Percentiles rank a stretch among this genome's conserved stretches.
Evolutionary conservation across 306 rosid species (phyloP).

Genomic region (Castanopsis chinensis): DNA sequence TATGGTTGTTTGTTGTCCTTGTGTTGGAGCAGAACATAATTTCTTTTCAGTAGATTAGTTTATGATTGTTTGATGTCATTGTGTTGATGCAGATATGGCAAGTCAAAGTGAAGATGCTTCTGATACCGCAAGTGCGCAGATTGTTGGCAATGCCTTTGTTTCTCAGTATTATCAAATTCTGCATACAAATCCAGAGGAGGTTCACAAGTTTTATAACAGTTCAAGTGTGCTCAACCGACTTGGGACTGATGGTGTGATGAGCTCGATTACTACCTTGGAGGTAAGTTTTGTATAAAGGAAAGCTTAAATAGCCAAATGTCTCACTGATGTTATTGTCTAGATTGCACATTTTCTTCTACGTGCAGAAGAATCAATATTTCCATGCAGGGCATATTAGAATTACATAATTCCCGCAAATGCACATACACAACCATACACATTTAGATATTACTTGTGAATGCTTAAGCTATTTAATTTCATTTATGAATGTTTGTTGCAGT

Average conservation of each 20-base stretch:
- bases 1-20: too few relatives aligned
- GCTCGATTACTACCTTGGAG: conserved; percentile 30
- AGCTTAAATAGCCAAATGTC: background rate
- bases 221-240: conserved; percentile 59
- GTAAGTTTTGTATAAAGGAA: conserved; percentile 29
- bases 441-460: too few relatives aligned
- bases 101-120: conserved; percentile 30
- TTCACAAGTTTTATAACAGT: conserved; percentile 47
- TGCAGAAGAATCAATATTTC: background rate
- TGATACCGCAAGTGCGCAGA: conserved; percentile 24
- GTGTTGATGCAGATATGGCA: conserved; percentile 50
- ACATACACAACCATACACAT: background rate
- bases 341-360: background rate
- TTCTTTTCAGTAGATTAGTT: background rate
- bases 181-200: conserved; percentile 28
- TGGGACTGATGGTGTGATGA: conserved; percentile 46
- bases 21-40: too few relatives aligned
- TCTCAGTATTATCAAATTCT: conserved; percentile 47
- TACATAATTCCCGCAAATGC: background rate
- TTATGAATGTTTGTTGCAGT: background rate
- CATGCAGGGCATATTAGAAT: background rate
- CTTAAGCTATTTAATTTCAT: background rate
- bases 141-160: conserved; percentile 59
- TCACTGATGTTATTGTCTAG: background rate
- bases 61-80: background rate